Percentiles rank a stretch among this genome's conserved stretches.
Evolutionary conservation across 495 filamentous ascomycete species (phyloP).

Genomic region (Ascobolus immersus): DNA sequence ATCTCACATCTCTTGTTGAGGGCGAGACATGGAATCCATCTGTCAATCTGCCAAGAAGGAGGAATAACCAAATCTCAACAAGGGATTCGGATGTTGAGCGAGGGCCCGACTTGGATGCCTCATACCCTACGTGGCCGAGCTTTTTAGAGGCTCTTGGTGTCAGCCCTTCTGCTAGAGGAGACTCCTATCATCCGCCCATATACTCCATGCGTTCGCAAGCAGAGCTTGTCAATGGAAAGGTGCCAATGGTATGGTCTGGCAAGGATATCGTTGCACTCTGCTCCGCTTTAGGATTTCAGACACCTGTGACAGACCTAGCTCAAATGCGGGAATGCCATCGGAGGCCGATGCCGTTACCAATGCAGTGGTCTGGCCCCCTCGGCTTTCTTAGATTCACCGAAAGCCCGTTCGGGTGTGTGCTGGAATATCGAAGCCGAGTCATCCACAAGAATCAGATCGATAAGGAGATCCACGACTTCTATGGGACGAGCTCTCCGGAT

Average conservation of each 20-base stretch:
- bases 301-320: no score
- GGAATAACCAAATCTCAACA: not conserved
- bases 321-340: no score
- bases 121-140: conserved; percentile 11
- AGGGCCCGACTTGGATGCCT: not conserved
- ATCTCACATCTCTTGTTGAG: conserved; percentile 2
- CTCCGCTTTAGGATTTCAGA: conserved; percentile 12
- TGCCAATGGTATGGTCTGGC: conserved; percentile 13
- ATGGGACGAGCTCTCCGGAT: no score
- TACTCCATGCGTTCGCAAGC: conserved; percentile 10
- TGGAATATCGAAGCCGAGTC: no score
- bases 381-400: no score
- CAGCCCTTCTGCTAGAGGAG: not conserved
- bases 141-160: conserved; percentile 9
- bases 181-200: not conserved
- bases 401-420: no score
- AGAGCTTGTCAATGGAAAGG: conserved; percentile 10
- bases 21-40: conserved; percentile 1
- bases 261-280: conserved; percentile 10
- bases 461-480: no score
- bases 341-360: conserved; percentile 10
- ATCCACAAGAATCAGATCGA: no score
- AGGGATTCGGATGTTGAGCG: conserved; percentile 4
- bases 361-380: conserved; percentile 11
- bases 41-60: not conserved